These are phyloP conservation scores for Microcera coccophila DNA, from an alignment of 2,329 filamentous ascomycete species.

Conservation along the genomic window DNA sequence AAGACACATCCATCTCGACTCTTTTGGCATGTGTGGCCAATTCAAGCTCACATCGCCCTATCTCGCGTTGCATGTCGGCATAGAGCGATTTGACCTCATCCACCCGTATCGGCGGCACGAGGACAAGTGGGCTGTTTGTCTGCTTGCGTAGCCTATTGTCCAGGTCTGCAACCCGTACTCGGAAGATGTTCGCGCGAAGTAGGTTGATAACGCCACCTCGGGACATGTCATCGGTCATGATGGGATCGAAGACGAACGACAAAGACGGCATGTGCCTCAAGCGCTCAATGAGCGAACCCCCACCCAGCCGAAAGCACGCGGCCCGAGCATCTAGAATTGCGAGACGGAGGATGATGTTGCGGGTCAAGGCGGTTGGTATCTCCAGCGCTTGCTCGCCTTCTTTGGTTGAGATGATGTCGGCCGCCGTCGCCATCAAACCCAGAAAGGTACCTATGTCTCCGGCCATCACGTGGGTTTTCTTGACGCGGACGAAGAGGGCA, in stretches of 20 bases:
- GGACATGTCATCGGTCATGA: not conserved
- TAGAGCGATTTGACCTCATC: conserved; percentile 8
- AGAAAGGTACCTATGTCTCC: conserved; percentile 9
- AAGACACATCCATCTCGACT: not conserved
- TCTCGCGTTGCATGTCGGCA: conserved; percentile 7
- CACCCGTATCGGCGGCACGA: conserved; percentile 6
- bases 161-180: conserved; percentile 9
- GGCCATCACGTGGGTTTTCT: conserved; percentile 12
- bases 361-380: conserved; percentile 2
- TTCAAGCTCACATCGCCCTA: conserved; percentile 7
- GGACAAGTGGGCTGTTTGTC: conserved; percentile 5
- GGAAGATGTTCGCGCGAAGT: conserved; percentile 11
- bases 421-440: conserved; percentile 6
- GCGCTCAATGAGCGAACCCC: conserved; percentile 6
- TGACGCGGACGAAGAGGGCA: conserved; percentile 12
- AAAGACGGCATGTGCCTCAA: conserved; percentile 5
- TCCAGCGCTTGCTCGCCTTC: conserved; percentile 1
- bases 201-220: conserved; percentile 5
- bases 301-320: conserved; percentile 9
- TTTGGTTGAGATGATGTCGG: conserved; percentile 8
- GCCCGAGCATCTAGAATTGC: conserved; percentile 13
- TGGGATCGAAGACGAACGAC: conserved; percentile 9
- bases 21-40: not conserved
- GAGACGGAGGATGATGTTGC: conserved; percentile 11
- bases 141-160: conserved; percentile 8